Percentiles rank a stretch among this genome's conserved stretches.
Evolutionary conservation across 345 rosid genomes (phyloP).

Genomic region (Boechera divaricarpa): DNA sequence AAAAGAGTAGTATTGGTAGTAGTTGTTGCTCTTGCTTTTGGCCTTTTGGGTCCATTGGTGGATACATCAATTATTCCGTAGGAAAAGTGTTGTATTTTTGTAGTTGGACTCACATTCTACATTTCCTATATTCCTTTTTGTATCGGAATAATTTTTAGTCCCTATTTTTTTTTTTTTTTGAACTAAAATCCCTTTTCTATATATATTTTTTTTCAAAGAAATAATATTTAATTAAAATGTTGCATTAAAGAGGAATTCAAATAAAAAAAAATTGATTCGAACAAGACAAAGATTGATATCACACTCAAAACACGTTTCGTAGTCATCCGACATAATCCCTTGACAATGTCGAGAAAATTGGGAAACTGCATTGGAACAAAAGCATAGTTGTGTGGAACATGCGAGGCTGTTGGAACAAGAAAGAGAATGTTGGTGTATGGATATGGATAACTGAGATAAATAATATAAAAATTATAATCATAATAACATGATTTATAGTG

Average conservation of each 20-base stretch:
- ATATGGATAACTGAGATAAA: not conserved
- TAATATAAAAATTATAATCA: too few species aligned
- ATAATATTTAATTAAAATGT: not conserved
- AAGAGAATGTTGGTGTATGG: not conserved
- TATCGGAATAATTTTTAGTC: not conserved
- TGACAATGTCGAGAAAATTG: too few species aligned
- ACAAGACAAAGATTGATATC: not conserved
- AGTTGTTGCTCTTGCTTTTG: slow-evolving; percentile 27
- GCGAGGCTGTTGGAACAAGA: not conserved
- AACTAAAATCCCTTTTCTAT: too few species aligned
- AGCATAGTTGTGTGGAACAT: not conserved
- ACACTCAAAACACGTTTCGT: too few species aligned
- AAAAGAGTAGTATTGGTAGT: slow-evolving; percentile 13
- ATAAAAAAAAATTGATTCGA: not conserved
- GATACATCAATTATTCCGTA: slow-evolving; percentile 15
- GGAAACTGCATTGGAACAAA: not conserved
- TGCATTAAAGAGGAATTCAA: not conserved
- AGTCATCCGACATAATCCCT: too few species aligned
- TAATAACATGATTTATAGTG: too few species aligned
- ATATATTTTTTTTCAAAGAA: not conserved
- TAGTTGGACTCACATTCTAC: slow-evolving; percentile 15
- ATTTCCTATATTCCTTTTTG: not conserved
- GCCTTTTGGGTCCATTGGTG: slow-evolving; percentile 43
- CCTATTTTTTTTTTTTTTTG: too few species aligned
- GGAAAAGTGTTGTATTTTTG: slow-evolving; percentile 1